phyloP scores from a whole-genome alignment of 2,329 filamentous ascomycete species.

The Stemphylium lycopersici region DNA sequence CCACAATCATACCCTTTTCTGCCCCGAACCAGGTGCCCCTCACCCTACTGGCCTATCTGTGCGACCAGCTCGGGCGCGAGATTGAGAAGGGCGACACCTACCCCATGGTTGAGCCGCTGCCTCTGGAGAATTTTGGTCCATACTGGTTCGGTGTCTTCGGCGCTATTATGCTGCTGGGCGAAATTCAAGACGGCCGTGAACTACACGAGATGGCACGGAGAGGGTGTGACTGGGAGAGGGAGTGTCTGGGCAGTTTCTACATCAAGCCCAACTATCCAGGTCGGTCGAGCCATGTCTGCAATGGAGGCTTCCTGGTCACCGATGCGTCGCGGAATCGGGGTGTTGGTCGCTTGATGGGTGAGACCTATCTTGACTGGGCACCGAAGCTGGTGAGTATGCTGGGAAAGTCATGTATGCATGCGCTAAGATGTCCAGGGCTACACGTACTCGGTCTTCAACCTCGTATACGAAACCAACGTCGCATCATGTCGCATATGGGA shows the following conservation, averaged over 20 bases:
- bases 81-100: constrained; percentile 93
- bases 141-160: constrained; percentile 95
- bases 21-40: constrained; percentile 77
- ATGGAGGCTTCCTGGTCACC: constrained; percentile 61
- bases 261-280: constrained; percentile 95
- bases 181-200: constrained; percentile 63
- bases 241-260: constrained; percentile 89
- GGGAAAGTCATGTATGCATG: not conserved
- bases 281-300: constrained; percentile 85
- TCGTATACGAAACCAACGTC: constrained; percentile 93
- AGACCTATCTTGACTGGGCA: constrained; percentile 60
- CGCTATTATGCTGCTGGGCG: constrained; percentile 83
- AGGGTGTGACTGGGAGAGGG: constrained; percentile 73
- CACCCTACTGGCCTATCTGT: constrained; percentile 76
- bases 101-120: constrained; percentile 80
- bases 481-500: constrained; percentile 92
- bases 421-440: constrained; percentile 64
- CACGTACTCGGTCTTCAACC: constrained; percentile 90
- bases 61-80: constrained; percentile 84
- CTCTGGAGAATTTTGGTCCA: constrained; percentile 73
- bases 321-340: constrained; percentile 56
- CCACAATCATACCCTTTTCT: constrained; percentile 82
- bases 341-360: constrained; percentile 59
- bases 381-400: constrained; percentile 52
- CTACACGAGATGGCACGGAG: constrained; percentile 53